These are phyloP conservation scores for Aureobasidium musti DNA, from an alignment of 2,329 filamentous ascomycete genomes.

Conservation along the genomic window DNA sequence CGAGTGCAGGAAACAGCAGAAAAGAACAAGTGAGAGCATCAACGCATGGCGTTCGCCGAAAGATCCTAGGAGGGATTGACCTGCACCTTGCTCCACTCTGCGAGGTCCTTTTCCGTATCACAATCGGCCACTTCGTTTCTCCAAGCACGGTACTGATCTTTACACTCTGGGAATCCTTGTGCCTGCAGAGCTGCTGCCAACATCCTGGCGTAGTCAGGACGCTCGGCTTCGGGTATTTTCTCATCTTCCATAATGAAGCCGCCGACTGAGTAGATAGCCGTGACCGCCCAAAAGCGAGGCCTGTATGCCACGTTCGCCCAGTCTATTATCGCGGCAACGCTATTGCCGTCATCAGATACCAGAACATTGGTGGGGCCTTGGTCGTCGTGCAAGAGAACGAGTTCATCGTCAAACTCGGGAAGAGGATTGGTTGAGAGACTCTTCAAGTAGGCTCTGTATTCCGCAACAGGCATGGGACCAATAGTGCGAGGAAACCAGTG, in stretches of 20 bases:
- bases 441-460: neutral
- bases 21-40: too few relatives aligned
- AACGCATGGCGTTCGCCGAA: too few relatives aligned
- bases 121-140: neutral
- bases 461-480: neutral
- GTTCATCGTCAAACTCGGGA: neutral
- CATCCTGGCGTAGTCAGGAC: neutral
- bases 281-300: neutral
- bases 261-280: neutral
- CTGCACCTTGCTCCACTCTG: neutral
- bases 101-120: neutral
- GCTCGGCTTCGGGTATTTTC: neutral
- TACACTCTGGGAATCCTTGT: neutral
- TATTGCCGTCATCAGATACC: neutral
- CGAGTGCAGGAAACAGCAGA: too few relatives aligned
- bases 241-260: neutral
- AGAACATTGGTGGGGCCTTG: slow-evolving; percentile 2
- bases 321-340: neutral
- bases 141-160: neutral
- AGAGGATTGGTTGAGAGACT: neutral
- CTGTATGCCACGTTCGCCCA: neutral
- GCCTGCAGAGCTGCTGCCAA: neutral
- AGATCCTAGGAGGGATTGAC: neutral
- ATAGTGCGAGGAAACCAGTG: neutral
- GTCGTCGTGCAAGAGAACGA: slow-evolving; percentile 7